Conservation (phyloP, 805 yeast genomes). For the Candida maltosa region DNA sequence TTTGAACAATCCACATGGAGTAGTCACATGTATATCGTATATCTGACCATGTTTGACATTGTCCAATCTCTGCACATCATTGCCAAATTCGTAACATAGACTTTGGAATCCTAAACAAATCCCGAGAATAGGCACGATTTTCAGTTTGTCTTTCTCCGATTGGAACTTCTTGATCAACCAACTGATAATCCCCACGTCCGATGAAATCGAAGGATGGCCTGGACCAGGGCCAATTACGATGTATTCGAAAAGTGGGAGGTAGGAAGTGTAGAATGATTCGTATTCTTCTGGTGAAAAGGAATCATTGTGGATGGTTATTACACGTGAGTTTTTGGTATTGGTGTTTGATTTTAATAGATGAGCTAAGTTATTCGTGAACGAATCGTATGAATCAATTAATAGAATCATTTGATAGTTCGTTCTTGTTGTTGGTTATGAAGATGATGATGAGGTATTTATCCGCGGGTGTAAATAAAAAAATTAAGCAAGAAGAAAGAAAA, state of each 20-base stretch:
- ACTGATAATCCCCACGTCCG: constrained; percentile 74
- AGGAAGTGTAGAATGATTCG: constrained; percentile 32
- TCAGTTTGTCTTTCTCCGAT: constrained; percentile 5
- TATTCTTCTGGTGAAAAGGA: constrained; percentile 33
- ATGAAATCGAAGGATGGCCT: constrained; percentile 67
- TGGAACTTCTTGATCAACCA: constrained; percentile 41
- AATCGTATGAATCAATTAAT: constrained; percentile 90
- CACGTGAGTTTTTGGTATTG: constrained; percentile 38
- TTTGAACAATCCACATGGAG: constrained; percentile 7
- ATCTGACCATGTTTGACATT: constrained; percentile 85
- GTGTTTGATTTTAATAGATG: constrained; percentile 57
- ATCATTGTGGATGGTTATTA: constrained; percentile 64
- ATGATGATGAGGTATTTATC: no score
- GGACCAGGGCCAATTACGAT: constrained; percentile 96
- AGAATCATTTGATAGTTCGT: constrained; percentile 48
- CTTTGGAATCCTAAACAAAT: constrained; percentile 93
- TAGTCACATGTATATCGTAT: constrained; percentile 46
- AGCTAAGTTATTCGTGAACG: constrained; percentile 82
- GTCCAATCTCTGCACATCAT: constrained; percentile 47
- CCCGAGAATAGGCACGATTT: constrained; percentile 69
- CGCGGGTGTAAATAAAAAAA: background rate
- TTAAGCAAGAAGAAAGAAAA: background rate
- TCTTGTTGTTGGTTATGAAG: no score
- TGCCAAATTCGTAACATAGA: constrained; percentile 63
- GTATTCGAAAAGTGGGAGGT: constrained; percentile 60